phyloP scores from a whole-genome alignment of 371 early-diverging fungal genomes.

The Mucor plumbeus region DNA sequence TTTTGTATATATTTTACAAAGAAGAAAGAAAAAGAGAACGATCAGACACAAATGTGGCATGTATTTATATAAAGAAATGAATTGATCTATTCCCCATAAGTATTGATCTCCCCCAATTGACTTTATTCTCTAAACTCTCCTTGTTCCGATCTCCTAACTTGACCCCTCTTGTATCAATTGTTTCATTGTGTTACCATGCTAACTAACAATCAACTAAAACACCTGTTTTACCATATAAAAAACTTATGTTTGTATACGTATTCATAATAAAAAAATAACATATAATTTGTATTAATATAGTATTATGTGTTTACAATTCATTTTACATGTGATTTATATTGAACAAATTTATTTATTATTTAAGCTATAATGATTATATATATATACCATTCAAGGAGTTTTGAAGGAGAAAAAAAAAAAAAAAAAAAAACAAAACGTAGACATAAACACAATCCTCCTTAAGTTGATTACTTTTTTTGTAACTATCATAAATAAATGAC shows the following conservation, averaged over 20 bases:
- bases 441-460: not conserved
- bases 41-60: not conserved
- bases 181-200: conserved; percentile 7
- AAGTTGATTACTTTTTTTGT: not conserved
- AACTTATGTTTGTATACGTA: not conserved
- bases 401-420: not conserved
- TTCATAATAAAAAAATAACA: not conserved
- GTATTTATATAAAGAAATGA: not conserved
- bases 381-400: not conserved
- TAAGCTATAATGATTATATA: not conserved
- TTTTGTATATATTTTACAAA: not conserved
- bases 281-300: conserved; percentile 4
- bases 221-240: not conserved
- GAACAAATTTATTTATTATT: not conserved
- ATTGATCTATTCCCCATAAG: not conserved
- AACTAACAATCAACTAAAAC: not conserved
- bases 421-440: not conserved
- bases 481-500: not conserved
- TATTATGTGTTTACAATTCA: not conserved
- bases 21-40: conserved; percentile 9
- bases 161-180: conserved; percentile 4
- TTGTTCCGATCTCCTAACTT: conserved; percentile 4
- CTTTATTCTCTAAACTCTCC: not conserved
- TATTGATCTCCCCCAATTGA: not conserved
- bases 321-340: not conserved